Base-by-base conservation (phyloP, 2,329 filamentous ascomycete genomes). In the Lomentospora prolificans region DNA sequence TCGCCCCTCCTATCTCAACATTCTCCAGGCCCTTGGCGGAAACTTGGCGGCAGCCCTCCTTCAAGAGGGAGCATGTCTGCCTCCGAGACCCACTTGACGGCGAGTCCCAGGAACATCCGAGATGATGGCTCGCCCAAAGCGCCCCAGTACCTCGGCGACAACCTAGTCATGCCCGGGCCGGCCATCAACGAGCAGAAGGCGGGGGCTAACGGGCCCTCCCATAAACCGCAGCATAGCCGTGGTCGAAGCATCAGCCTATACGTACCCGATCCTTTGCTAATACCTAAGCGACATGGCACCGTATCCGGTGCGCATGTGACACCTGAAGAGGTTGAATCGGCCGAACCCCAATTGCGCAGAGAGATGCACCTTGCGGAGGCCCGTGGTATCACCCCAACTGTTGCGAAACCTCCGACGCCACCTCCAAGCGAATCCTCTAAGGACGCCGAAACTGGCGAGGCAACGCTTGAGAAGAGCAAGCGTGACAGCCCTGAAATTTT, bases 241-340 rank as follows among this genome's bases (percentile, higher is more conserved):
- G 90, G 94, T 67, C 80, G 91, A 63, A 96, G 91, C 69, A 74
- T 94, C 25, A 96, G 90, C 72, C 91, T 96, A 61, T 96, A 95
- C 68, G 78, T 84, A 0, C 90, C 90, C 2, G 87, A 94, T 55
- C 73, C 81, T 4, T 74, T 86, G 60, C 77, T 83, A 46, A 79
- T 87, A 52, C 78, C 85, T 1, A 87, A 83, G 64, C 81, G 90
- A 46, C 85, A 89, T 60, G 79, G 88, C 56, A 89, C 86, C 0
- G 83, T 94, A 14, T 86, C 86, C 4, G 83, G 83, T 1, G 75
- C 83, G 2, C 81, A 81, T 57, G 65, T 67, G 61, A 76, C 64
- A 63, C 69, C 63, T 53, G 72, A 69, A 19, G 51, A 58, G 25
- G 56, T 62, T 60, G 71, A 71, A 64, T 69, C 64, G 22, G 70